These are phyloP conservation scores for Candida mesenterica DNA, from an alignment of 1,139 yeast genomes.

Conservation along the genomic window DNA sequence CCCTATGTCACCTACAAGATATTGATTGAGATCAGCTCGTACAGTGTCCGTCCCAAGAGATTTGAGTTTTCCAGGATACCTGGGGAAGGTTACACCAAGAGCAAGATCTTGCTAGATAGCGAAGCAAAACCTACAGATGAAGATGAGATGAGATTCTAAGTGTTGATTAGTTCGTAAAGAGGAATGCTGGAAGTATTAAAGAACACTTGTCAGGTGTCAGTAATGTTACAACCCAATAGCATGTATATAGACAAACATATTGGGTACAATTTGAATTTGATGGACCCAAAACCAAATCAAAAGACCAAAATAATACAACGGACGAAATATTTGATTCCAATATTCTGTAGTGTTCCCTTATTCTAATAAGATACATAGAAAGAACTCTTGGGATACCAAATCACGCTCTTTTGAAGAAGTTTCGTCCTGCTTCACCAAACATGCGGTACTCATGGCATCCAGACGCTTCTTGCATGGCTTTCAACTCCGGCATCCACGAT, in stretches of 20 bases:
- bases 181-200: no score
- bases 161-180: no score
- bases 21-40: constrained; percentile 29
- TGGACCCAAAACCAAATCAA: no score
- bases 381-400: not conserved
- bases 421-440: constrained; percentile 19
- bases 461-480: constrained; percentile 34
- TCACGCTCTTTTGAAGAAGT: constrained; percentile 17
- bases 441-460: constrained; percentile 31
- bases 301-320: no score
- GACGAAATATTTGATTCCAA: no score
- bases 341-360: no score
- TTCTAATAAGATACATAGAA: not conserved
- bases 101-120: constrained; percentile 12
- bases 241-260: no score
- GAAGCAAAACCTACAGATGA: not conserved
- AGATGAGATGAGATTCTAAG: no score
- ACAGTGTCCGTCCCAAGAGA: constrained; percentile 11
- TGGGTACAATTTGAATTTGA: no score
- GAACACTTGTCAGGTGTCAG: no score
- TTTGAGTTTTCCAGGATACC: constrained; percentile 12
- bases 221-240: no score
- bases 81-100: constrained; percentile 16
- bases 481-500: constrained; percentile 73
- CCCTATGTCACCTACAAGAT: constrained; percentile 20